These are phyloP conservation scores for Globisporangium cylindrosporum DNA, from an alignment of 352 stramenopile species.

Conservation along the genomic window DNA sequence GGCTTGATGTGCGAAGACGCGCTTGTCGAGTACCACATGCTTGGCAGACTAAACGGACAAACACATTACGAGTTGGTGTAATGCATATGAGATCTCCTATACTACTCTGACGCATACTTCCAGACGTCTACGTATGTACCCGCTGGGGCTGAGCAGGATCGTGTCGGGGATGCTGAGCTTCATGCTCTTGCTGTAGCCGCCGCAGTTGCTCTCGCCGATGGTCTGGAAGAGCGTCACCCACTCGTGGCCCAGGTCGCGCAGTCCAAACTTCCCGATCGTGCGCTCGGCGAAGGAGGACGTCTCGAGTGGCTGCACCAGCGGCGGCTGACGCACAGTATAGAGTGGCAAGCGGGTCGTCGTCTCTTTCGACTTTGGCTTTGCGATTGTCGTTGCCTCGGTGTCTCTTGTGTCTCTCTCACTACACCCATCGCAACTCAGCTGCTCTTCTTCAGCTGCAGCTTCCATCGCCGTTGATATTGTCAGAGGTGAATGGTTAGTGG, in stretches of 20 bases:
- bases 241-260: slow-evolving; percentile 49
- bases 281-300: slow-evolving; percentile 37
- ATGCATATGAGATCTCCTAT: no score
- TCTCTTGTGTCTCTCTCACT: background rate
- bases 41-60: slow-evolving; percentile 34
- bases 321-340: slow-evolving; percentile 45
- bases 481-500: background rate
- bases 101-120: no score
- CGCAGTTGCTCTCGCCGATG: slow-evolving; percentile 27
- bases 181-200: slow-evolving; percentile 30
- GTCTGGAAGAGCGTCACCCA: slow-evolving; percentile 59
- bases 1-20: slow-evolving; percentile 42
- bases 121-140: slow-evolving; percentile 21
- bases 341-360: slow-evolving; percentile 26
- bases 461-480: background rate
- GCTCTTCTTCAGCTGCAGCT: background rate
- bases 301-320: slow-evolving; percentile 49
- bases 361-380: background rate
- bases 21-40: slow-evolving; percentile 57
- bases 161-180: slow-evolving; percentile 59
- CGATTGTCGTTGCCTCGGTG: background rate
- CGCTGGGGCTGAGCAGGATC: slow-evolving; percentile 52
- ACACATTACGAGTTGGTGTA: background rate
- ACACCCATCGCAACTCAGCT: background rate
- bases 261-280: slow-evolving; percentile 23